Base-by-base conservation (phyloP, 2,329 filamentous ascomycete species). In the Colletotrichum camelliae region DNA sequence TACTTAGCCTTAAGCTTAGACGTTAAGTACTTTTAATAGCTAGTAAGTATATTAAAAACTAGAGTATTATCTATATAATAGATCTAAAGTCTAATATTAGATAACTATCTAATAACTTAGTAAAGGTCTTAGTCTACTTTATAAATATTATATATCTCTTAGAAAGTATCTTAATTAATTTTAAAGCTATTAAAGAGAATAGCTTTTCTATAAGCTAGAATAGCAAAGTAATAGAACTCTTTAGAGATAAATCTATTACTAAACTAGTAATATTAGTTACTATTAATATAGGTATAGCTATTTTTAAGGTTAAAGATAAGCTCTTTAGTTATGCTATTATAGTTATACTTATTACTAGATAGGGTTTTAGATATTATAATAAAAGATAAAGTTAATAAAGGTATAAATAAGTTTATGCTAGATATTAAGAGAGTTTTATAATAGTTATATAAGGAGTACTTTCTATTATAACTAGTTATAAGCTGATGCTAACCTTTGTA, bases 201-300 rank as follows among this genome's bases (percentile, higher is more conserved):
- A 9, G 7, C 0, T 18, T 2, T 1, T 18, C 37, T 39, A 39
- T 18, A 1, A 16, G 9, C 4, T 18, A 39, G 2, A 4, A 18
- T 18, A 39, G 7, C 9, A 7, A 21, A 55, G 0, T 15, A 55
- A 1, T 55, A 55, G 0, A n/a, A 55, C 3, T 7, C 1, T 27
- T 27, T 55, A 55, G 1, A 18, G 15, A 7, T 55, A 55, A 21
- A 55, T 1, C 3, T 13, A 13, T 21, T 55, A 13, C 5, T 39
- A 39, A 39, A 39, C 16, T 39, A 39, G 5, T 18, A 57, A 1
- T 27, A 57, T 5, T 21, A 57, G 1, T 21, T 57, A 4, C 7
- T 57, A 13, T 0, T 27, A 21, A 55, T n/a, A n/a, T n/a, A 55
- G 4, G 1, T 55, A 55, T n/a, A n/a, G 7, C 9, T 55, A 55